Conservation (phyloP, 345 rosid species). For the Eucalyptus guilfoylei region DNA sequence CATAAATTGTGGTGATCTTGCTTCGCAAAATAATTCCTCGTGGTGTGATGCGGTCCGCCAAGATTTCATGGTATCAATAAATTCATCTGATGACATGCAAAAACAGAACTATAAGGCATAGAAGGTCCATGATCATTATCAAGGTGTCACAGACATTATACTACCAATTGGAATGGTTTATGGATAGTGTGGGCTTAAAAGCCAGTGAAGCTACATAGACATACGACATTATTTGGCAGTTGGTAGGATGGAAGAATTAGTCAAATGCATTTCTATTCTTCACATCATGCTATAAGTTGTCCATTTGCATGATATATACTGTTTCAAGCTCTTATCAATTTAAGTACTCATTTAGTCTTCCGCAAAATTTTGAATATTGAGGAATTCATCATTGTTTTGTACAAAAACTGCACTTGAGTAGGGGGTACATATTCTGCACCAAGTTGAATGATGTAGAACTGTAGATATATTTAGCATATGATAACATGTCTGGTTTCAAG, state of each 20-base stretch:
- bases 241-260: background rate
- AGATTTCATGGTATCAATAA: background rate
- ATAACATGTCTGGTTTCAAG: background rate
- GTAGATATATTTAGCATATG: background rate
- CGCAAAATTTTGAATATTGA: background rate
- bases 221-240: background rate
- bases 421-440: background rate
- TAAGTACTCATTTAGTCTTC: background rate
- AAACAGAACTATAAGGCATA: background rate
- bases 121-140: background rate
- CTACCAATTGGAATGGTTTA: background rate
- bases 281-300: background rate
- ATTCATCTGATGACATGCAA: background rate
- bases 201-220: background rate
- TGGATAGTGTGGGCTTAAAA: background rate
- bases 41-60: background rate
- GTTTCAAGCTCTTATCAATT: background rate
- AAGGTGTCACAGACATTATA: background rate
- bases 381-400: background rate
- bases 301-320: background rate
- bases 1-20: background rate
- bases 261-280: background rate
- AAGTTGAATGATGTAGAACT: background rate
- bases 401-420: background rate
- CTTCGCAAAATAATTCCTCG: background rate